Evolutionary conservation across 2,329 filamentous ascomycete species (phyloP), one percentile per base, ranked within the genome.

Genomic region (Falciphora oryzae): DNA sequence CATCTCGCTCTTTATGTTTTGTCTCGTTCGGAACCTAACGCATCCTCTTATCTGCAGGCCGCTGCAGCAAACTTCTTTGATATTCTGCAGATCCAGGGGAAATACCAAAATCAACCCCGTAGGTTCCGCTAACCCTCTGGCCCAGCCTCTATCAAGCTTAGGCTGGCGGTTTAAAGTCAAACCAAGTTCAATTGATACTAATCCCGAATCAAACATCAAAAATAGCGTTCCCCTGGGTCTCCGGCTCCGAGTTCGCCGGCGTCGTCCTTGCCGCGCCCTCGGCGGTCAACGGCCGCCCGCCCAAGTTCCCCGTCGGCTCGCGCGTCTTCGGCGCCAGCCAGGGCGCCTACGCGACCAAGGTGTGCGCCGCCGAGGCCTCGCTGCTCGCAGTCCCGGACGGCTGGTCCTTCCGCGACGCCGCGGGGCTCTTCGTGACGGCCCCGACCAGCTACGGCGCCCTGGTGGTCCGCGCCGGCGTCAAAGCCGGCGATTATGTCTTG

Each of bases 11-110:
- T 2, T 18, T 31, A 44, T 4, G 29, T 18, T 25, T 38, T n/a
- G 8, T 27, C 32, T 4, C 25, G 31, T 61, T 11, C 14, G 5
- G 14, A 18, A 35, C 29, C 59, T 32, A 2, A 61, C 25, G 28
- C 59, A 44, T 14, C 14, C 32, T n/a, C n/a, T 14, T 31, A 44
- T 35, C 16, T 4, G 14, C 27, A 63, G 77, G 92, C 94, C 60
- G 85, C 90, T 0, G 94, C 92, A 27, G 91, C 92, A 72, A 98
- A 98, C 80, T 98, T 98, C 84, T 98, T 97, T 81, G 94, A 98
- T 75, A 90, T 97, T 65, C 86, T 98, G 64, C 94, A 98, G 74
- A 92, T 97, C 73, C 89, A 92, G 73, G 94, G 94, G 65, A 96
- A 96, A 85, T 98, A 98, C 78, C 94, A 98, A 74, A 85, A 92